Evolutionary conservation across 192 early-diverging fungal species (phyloP), one percentile per base, ranked within the genome.

Genomic region (Entrophospora sp.): DNA sequence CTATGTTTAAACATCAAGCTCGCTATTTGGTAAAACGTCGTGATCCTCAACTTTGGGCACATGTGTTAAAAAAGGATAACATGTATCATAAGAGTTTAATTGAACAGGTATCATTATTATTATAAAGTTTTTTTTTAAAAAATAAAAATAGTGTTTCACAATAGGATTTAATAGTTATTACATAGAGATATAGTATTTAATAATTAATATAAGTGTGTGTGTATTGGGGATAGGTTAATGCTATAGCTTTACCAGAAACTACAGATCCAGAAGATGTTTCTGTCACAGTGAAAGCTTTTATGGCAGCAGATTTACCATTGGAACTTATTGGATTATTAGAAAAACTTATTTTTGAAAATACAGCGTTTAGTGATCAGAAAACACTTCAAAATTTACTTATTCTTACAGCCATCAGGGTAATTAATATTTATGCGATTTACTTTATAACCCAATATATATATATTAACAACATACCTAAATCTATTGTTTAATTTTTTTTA

Each of bases 1-100:
- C 88, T 34, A 97, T 99, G 95, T 99, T 97, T 78, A 99, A 99
- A 79, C 96, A 96, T 72, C 96, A 97, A 79, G 87, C 95, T 14
- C 89, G 96, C 62, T 99, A 99, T 64, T 77, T 99, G 57, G 91
- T 99, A 63, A 86, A 88, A 64, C 81, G 95, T 22, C 86, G 93
- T 37, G 92, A 95, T 73, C 74, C 80, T 22, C 78, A 79, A 30
- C 76, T 99, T 53, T 99, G 96, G 96, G 76, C 76, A 43, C 82
- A 83, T 77, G 96, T 90, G 4, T 74, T 99, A 35, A 82, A 81
- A 49, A 75, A 83, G 40, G 83, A 84, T 60, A 94, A 95, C 61
- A 81, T 87, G 35, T 84, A 91, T 77, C 86, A 92, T 31, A 84
- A 94, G 55, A 82, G 89, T 68, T 73, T 99, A 44, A 87, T 99